These are phyloP conservation scores for Cytospora schulzeri DNA, from an alignment of 2,329 filamentous ascomycete species.

Conservation along the genomic window DNA sequence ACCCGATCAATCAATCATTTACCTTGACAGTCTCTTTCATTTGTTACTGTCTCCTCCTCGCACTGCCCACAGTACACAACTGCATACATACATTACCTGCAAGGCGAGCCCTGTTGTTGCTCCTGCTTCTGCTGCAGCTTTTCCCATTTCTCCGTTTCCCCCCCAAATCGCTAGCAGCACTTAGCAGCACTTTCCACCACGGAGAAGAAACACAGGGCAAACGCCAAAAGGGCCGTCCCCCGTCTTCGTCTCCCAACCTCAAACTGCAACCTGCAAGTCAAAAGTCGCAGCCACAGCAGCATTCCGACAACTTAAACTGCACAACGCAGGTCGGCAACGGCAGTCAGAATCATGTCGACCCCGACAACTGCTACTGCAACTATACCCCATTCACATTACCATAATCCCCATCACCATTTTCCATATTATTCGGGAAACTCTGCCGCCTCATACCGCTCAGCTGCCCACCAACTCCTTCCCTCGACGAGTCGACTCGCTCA, in stretches of 20 bases:
- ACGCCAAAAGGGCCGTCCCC: slow-evolving; percentile 1
- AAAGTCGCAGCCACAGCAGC: slow-evolving; percentile 17
- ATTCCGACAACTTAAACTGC: slow-evolving; percentile 12
- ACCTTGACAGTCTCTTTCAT: neutral
- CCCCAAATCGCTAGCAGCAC: neutral
- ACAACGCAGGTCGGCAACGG: slow-evolving; percentile 12
- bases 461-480: slow-evolving; percentile 42
- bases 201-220: slow-evolving; percentile 4
- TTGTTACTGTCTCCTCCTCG: neutral
- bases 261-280: slow-evolving; percentile 8
- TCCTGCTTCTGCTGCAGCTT: neutral
- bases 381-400: slow-evolving; percentile 67
- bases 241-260: slow-evolving; percentile 11
- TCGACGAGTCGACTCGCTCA: slow-evolving; percentile 43
- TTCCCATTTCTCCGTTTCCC: neutral
- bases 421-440: slow-evolving; percentile 51
- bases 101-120: slow-evolving; percentile 1
- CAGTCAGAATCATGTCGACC: slow-evolving; percentile 67
- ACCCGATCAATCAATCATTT: neutral
- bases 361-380: slow-evolving; percentile 76
- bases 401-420: slow-evolving; percentile 62
- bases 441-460: slow-evolving; percentile 39
- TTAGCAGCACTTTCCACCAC: neutral
- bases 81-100: neutral
- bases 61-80: neutral